phyloP scores from a whole-genome alignment of 1,284 basidiomycete species.

The Cryptococcus sp. region DNA sequence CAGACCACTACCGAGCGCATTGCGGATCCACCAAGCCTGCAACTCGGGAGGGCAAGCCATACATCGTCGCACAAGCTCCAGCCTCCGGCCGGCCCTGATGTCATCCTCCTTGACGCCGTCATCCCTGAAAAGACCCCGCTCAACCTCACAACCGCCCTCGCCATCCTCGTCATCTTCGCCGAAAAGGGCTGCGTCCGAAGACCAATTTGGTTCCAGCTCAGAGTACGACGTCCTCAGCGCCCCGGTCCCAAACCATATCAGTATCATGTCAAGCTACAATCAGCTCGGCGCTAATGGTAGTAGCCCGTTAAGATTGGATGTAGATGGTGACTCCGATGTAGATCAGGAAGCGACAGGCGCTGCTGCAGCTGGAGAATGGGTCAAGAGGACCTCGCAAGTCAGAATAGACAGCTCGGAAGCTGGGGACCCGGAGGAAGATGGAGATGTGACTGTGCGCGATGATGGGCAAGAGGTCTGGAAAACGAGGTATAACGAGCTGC shows the following conservation, averaged over 20 bases:
- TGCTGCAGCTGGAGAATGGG: constrained; percentile 25
- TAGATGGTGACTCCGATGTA: constrained; percentile 23
- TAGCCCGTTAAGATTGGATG: constrained; percentile 30
- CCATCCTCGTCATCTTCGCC: constrained; percentile 40
- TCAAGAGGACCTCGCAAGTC: constrained; percentile 44
- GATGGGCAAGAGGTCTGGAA: constrained; percentile 13
- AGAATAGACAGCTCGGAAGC: constrained; percentile 28
- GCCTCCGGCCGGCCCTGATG: too few relatives aligned
- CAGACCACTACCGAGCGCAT: too few relatives aligned
- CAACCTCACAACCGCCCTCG: constrained; percentile 34
- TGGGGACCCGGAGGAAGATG: constrained; percentile 11
- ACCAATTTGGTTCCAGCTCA: constrained; percentile 34
- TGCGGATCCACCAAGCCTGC: too few relatives aligned
- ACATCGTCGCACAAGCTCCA: too few relatives aligned
- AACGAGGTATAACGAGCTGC: constrained; percentile 25
- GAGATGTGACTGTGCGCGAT: constrained; percentile 6
- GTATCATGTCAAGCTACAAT: constrained; percentile 10
- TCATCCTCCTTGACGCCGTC: background rate
- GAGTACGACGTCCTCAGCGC: constrained; percentile 14
- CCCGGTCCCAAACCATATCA: constrained; percentile 3
- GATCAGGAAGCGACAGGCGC: constrained; percentile 3
- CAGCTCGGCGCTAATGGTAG: constrained; percentile 16
- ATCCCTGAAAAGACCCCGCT: constrained; percentile 37
- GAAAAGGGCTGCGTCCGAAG: constrained; percentile 52
- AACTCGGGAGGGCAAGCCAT: too few relatives aligned